These are phyloP conservation scores for Aspergillus quadrilineatus DNA, from an alignment of 2,329 filamentous ascomycete species.

Conservation along the genomic window DNA sequence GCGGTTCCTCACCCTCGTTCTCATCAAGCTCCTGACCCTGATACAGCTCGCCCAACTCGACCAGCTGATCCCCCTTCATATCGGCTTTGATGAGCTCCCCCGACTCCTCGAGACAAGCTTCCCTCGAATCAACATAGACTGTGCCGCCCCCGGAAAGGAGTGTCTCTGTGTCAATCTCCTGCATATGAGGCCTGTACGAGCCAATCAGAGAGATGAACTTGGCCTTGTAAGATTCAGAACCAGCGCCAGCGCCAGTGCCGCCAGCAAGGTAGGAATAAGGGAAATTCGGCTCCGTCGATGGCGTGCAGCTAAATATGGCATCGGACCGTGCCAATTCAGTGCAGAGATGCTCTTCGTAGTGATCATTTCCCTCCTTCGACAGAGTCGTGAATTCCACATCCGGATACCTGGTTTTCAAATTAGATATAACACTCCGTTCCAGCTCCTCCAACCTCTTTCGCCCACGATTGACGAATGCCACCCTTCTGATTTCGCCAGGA, in stretches of 20 bases:
- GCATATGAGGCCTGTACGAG: conserved; percentile 56
- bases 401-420: conserved; percentile 40
- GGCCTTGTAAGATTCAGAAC: conserved; percentile 26
- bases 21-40: conserved; percentile 15
- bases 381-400: conserved; percentile 32
- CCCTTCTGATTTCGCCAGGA: conserved; percentile 50
- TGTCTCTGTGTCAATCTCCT: conserved; percentile 49
- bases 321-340: conserved; percentile 36
- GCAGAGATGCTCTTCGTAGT: conserved; percentile 34
- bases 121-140: conserved; percentile 63
- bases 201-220: conserved; percentile 54
- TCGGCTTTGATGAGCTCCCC: conserved; percentile 48
- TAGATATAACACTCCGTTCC: conserved; percentile 27
- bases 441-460: conserved; percentile 58
- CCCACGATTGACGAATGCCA: conserved; percentile 75
- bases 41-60: conserved; percentile 46
- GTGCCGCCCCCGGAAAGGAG: conserved; percentile 59
- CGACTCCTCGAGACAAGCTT: conserved; percentile 48
- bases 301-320: conserved; percentile 53
- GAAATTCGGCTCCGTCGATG: conserved; percentile 47
- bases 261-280: conserved; percentile 34
- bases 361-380: conserved; percentile 64
- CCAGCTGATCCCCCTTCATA: conserved; percentile 37
- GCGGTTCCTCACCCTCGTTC: not conserved
- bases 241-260: not conserved